These are phyloP conservation scores for Cryptosporidium baileyi DNA, from an alignment of 169 alveolate species.

Conservation along the genomic window DNA sequence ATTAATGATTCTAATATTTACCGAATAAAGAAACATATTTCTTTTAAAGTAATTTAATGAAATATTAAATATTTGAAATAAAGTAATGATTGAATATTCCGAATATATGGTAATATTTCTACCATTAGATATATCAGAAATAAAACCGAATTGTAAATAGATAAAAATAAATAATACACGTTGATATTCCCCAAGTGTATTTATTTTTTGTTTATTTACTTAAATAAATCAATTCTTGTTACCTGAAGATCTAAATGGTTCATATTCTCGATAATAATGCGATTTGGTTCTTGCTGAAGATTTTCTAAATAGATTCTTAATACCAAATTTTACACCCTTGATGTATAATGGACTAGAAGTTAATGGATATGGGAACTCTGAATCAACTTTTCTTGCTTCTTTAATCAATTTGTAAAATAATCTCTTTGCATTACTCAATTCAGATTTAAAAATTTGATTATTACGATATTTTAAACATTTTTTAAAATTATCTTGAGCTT, in stretches of 20 bases:
- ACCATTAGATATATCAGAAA: too few species aligned
- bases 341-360: constrained; percentile 63
- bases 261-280: constrained; percentile 10
- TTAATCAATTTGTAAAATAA: constrained; percentile 10
- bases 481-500: neutral
- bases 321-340: constrained; percentile 40
- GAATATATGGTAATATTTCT: too few species aligned
- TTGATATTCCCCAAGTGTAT: too few species aligned
- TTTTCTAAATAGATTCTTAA: constrained; percentile 40
- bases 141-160: too few species aligned
- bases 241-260: constrained; percentile 40
- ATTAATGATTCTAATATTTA: too few species aligned
- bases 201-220: neutral
- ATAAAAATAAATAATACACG: too few species aligned
- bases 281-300: constrained; percentile 34
- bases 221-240: too few species aligned
- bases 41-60: too few species aligned
- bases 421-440: neutral
- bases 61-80: too few species aligned
- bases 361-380: constrained; percentile 7
- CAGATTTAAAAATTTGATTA: neutral
- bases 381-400: neutral
- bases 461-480: neutral
- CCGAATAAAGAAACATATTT: too few species aligned
- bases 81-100: too few species aligned